A percentile compares a stretch with the other conserved stretches of the same genome.
phyloP scores from a whole-genome alignment of 75 land plant genomes.

The Isoetes taiwanensis region DNA sequence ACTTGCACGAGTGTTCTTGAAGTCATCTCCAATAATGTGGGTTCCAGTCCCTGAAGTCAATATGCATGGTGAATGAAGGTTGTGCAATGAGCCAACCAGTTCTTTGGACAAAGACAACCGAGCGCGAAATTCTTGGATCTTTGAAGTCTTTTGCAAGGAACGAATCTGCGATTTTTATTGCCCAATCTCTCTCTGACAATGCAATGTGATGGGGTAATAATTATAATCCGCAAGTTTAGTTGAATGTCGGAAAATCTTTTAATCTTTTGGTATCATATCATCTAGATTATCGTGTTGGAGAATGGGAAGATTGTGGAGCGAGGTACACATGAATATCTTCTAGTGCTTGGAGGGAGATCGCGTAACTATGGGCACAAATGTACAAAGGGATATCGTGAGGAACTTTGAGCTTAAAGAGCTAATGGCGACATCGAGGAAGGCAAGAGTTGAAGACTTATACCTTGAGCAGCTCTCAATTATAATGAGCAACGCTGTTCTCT shows the following conservation, averaged over 20 bases:
- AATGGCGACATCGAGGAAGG: no score
- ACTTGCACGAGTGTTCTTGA: constrained; percentile 84
- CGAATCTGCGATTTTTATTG: constrained; percentile 78
- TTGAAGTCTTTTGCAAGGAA: constrained; percentile 62
- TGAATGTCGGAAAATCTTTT: no score
- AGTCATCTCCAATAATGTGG: constrained; percentile 64
- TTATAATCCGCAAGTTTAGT: no score
- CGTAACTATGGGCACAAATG: constrained; percentile 96
- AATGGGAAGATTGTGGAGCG: constrained; percentile 78
- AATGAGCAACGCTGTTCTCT: no score
- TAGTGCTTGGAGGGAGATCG: constrained; percentile 63
- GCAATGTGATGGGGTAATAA: constrained; percentile 97
- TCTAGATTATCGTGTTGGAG: constrained; percentile 84
- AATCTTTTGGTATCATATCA: no score
- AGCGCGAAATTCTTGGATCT: constrained; percentile 69
- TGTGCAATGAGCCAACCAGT: constrained; percentile 98
- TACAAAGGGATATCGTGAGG: no score
- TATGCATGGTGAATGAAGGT: constrained; percentile 18
- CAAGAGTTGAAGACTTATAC: no score
- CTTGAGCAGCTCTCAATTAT: no score
- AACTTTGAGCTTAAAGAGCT: no score
- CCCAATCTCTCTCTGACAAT: constrained; percentile 96
- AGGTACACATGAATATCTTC: constrained; percentile 74
- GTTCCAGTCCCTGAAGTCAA: not conserved
- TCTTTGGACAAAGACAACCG: constrained; percentile 96